Conservation (phyloP, 306 rosid genomes). For the Trifolium fragiferum region DNA sequence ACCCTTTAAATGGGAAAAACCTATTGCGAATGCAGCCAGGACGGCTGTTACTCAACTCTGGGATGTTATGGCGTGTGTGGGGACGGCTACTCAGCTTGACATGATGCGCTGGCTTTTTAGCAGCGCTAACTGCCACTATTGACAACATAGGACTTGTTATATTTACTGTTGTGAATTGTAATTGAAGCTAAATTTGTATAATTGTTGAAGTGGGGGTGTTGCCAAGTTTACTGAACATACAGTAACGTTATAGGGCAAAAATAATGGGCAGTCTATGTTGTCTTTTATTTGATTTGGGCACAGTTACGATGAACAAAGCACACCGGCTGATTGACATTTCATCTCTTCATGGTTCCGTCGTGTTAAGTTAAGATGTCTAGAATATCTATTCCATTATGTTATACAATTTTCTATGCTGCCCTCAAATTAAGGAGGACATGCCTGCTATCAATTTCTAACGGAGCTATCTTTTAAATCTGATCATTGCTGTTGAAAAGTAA, state of each 20-base stretch:
- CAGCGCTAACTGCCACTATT: background rate
- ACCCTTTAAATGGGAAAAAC: background rate
- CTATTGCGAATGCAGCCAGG: background rate
- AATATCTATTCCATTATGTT: background rate
- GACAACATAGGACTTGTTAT: background rate
- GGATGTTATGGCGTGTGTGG: background rate
- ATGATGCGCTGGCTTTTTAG: background rate
- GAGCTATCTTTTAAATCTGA: background rate
- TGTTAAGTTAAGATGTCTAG: background rate
- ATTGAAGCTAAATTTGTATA: constrained; percentile 2
- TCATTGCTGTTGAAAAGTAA: background rate
- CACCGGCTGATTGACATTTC: background rate
- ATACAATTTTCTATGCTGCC: background rate
- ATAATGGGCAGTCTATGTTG: background rate
- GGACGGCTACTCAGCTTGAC: background rate
- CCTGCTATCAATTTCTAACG: background rate
- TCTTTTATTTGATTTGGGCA: constrained; percentile 7
- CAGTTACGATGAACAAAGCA: background rate
- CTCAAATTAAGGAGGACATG: background rate
- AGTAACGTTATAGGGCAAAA: background rate
- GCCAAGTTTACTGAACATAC: background rate
- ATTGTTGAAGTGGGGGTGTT: background rate
- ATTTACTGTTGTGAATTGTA: background rate
- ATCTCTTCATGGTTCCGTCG: background rate
- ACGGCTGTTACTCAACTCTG: background rate